Conservation (phyloP, 805 yeast species). For the Yamadazyma ubonensis region DNA sequence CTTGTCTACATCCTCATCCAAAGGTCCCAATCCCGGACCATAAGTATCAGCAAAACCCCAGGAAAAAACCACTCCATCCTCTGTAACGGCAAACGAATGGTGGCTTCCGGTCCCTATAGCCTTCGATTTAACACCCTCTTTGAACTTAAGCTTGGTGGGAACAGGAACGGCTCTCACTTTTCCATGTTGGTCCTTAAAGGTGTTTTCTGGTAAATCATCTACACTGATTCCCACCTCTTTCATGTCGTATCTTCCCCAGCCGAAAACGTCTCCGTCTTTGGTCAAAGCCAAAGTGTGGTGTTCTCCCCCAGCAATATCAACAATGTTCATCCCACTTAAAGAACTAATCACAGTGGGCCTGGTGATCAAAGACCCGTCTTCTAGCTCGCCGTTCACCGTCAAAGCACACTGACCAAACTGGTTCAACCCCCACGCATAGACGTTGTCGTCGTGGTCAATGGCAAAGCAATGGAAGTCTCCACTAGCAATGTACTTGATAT, state of each 20-base stretch:
- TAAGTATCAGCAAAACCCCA: constrained; percentile 99
- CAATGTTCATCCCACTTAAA: constrained; percentile 57
- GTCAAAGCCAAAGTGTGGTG: constrained; percentile 86
- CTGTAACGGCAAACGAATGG: constrained; percentile 83
- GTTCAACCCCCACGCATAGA: constrained; percentile 92
- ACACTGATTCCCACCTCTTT: constrained; percentile 81
- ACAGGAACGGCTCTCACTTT: constrained; percentile 81
- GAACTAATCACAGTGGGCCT: constrained; percentile 73
- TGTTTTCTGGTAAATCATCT: constrained; percentile 63
- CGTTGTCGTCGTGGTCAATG: constrained; percentile 65
- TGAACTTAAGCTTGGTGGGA: constrained; percentile 62
- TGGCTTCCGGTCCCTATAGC: constrained; percentile 83
- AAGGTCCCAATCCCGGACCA: constrained; percentile 93
- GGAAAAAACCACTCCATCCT: constrained; percentile 80
- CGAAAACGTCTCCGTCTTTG: constrained; percentile 66
- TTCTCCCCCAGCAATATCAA: constrained; percentile 83
- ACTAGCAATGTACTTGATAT: constrained; percentile 76
- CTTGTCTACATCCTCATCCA: constrained; percentile 78
- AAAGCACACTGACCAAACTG: constrained; percentile 95
- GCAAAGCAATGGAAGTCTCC: constrained; percentile 98
- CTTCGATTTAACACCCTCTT: constrained; percentile 34
- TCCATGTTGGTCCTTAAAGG: constrained; percentile 77
- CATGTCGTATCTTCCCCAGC: constrained; percentile 94
- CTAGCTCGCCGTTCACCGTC: constrained; percentile 62
- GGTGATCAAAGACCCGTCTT: constrained; percentile 79